Conservation (phyloP, 2,329 filamentous ascomycete species). For the Aspergillus costaricaensis region DNA sequence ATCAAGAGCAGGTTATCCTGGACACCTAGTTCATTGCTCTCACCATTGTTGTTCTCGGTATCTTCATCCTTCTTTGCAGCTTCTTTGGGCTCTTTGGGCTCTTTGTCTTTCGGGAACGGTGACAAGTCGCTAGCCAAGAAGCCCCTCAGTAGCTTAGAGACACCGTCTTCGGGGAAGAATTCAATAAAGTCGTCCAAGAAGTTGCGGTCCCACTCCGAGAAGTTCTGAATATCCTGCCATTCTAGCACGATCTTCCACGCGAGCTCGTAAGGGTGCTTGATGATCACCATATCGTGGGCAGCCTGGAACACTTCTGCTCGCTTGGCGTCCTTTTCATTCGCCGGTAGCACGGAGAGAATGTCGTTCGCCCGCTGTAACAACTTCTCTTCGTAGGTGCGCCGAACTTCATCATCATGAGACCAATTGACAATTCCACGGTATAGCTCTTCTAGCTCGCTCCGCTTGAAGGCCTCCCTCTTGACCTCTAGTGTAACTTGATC, state of each 20-base stretch:
- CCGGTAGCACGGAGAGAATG: constrained; percentile 67
- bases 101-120: constrained; percentile 66
- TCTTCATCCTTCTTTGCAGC: constrained; percentile 14
- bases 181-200: constrained; percentile 78
- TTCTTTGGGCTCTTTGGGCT: not conserved
- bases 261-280: constrained; percentile 84
- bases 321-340: constrained; percentile 69
- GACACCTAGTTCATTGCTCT: constrained; percentile 58
- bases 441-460: constrained; percentile 75
- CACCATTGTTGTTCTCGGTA: constrained; percentile 40
- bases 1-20: constrained; percentile 82
- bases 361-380: constrained; percentile 80
- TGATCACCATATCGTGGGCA: constrained; percentile 91
- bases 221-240: constrained; percentile 77
- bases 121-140: constrained; percentile 83
- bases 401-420: constrained; percentile 80
- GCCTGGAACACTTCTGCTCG: constrained; percentile 72
- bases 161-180: constrained; percentile 80
- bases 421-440: constrained; percentile 88
- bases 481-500: constrained; percentile 83
- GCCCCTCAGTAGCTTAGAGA: constrained; percentile 77
- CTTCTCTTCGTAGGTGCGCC: constrained; percentile 87
- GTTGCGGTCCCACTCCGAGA: constrained; percentile 74
- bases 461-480: constrained; percentile 76
- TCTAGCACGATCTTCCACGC: constrained; percentile 92